These are phyloP conservation scores for Fagopyrum homotropicum DNA, from an alignment of 148 eudicot genomes.

Conservation along the genomic window DNA sequence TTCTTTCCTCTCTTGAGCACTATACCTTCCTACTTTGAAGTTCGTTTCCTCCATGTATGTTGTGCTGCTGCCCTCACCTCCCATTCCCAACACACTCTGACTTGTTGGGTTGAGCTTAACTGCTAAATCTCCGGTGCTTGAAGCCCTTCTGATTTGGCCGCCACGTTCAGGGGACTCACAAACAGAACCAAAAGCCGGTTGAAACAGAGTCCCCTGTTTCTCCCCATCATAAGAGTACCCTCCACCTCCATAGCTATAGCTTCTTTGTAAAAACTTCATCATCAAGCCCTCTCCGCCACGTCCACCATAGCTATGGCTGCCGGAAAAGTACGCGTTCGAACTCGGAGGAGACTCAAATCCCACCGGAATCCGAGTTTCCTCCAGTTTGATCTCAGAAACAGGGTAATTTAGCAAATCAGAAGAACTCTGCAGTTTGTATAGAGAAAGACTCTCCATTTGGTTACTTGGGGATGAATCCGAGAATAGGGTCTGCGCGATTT, in stretches of 20 bases:
- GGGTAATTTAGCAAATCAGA: conserved; percentile 20
- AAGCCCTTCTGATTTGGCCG: conserved; percentile 65
- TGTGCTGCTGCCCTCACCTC: conserved; percentile 26
- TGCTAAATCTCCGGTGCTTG: conserved; percentile 91
- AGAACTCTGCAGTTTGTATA: conserved; percentile 29
- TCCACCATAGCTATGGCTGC: conserved; percentile 18
- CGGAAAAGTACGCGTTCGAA: conserved; percentile 14
- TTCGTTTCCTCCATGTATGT: conserved; percentile 53
- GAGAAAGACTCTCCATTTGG: conserved; percentile 41
- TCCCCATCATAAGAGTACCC: conserved; percentile 39
- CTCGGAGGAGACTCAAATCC: conserved; percentile 24
- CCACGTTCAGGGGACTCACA: conserved; percentile 23
- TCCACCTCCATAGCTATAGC: conserved; percentile 37
- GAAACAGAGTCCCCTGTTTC: conserved; percentile 28
- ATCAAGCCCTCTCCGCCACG: conserved; percentile 25
- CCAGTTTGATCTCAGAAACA: conserved; percentile 51
- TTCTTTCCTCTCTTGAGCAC: conserved; percentile 80
- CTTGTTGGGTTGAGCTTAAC: conserved; percentile 27
- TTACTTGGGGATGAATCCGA: conserved; percentile 64
- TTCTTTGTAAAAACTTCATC: conserved; percentile 56
- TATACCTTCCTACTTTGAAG: conserved; percentile 73
- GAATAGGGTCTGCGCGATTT: conserved; percentile 37
- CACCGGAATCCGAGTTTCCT: conserved; percentile 31
- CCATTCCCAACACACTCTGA: not conserved
- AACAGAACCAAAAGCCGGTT: conserved; percentile 39